phyloP scores from a whole-genome alignment of 805 yeast genomes.

The Starmerella bacillaris region DNA sequence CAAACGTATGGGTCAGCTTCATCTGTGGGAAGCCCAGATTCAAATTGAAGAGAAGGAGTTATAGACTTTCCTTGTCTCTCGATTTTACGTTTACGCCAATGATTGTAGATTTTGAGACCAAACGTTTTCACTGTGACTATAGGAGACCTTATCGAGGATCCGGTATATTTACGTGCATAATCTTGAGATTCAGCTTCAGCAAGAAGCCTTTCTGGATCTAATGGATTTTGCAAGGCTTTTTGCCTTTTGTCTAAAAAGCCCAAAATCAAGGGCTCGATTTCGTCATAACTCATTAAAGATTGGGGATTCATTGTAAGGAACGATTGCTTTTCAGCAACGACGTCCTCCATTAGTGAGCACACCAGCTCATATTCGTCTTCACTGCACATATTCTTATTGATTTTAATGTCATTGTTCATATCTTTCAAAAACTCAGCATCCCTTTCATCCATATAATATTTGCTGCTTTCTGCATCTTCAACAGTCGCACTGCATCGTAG shows the following conservation, averaged over 20 bases:
- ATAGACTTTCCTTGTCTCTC: conserved; percentile 51
- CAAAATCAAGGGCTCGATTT: conserved; percentile 35
- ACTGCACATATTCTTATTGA: conserved; percentile 27
- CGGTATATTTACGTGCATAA: conserved; percentile 12
- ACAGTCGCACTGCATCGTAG: conserved; percentile 84
- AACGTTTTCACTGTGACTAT: conserved; percentile 25
- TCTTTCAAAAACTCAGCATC: conserved; percentile 54
- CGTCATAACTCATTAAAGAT: conserved; percentile 52
- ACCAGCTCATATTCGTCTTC: conserved; percentile 78
- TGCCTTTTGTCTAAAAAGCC: conserved; percentile 23
- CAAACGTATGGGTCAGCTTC: conserved; percentile 72
- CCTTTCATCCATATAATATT: conserved; percentile 75
- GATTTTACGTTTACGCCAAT: conserved; percentile 65
- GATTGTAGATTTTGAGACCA: conserved; percentile 54
- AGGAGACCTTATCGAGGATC: conserved; percentile 15
- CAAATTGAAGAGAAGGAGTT: conserved; percentile 62
- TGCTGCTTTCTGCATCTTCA: conserved; percentile 80
- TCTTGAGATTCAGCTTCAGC: conserved; percentile 14
- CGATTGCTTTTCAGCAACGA: conserved; percentile 69
- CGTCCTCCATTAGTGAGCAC: conserved; percentile 53
- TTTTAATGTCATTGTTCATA: conserved; percentile 17
- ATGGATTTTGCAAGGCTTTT: conserved; percentile 34
- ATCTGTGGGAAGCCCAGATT: conserved; percentile 74
- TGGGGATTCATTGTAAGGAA: conserved; percentile 70
- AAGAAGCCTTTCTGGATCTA: conserved; percentile 20